Base-by-base conservation (phyloP, 2,329 filamentous ascomycete genomes). In the Neophaeococcomyces aloes region DNA sequence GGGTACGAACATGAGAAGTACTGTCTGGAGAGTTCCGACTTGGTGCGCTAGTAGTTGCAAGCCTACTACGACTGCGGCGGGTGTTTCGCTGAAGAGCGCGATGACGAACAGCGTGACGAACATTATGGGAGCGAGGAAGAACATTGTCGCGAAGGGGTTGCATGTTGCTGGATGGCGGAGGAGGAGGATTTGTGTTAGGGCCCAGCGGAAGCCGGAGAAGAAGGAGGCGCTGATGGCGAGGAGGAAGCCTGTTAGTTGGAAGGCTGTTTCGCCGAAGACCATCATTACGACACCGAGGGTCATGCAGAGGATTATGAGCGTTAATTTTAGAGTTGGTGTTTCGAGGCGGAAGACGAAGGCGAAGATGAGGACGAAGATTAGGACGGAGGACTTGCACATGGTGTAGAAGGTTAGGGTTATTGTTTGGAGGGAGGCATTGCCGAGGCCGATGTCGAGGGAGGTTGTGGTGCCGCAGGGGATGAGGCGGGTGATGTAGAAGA, bases 341-440 rank as follows among this genome's bases (percentile, higher is more conserved):
- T 98, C 91, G 41, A 98, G 79, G 42, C 84, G 80, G 69, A 98
- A 96, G 37, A 94, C 62, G 59, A 98, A 94, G 50, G 91, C 91
- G 61, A 98, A 98, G 38, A 94, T 64, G 17, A 98, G 79, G 43
- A 98, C 91, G 60, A 96, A 98, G 34, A 86, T 88, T 17, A 98
- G 76, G 13, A 89, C 86, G 7, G 88, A 95, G 4, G 89, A 96
- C 74, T 98, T 98, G 68, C 91, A 96, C 91, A 98, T 96, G 47
- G 91, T 98, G 65, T 94, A 94, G 62, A 98, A 98, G 7, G 89
- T 95, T 53, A 98, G 76, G 32, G 86, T 88, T 56, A 98, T 96
- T 62, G 93, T 95, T 64, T 89, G 91, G 56, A 98, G 72, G 42
- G 86, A 94, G 63, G 86, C 94, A 60, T 98, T 98, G 51, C 91